These are phyloP conservation scores for Prunus armeniaca DNA, from an alignment of 306 rosid species.

Conservation along the genomic window DNA sequence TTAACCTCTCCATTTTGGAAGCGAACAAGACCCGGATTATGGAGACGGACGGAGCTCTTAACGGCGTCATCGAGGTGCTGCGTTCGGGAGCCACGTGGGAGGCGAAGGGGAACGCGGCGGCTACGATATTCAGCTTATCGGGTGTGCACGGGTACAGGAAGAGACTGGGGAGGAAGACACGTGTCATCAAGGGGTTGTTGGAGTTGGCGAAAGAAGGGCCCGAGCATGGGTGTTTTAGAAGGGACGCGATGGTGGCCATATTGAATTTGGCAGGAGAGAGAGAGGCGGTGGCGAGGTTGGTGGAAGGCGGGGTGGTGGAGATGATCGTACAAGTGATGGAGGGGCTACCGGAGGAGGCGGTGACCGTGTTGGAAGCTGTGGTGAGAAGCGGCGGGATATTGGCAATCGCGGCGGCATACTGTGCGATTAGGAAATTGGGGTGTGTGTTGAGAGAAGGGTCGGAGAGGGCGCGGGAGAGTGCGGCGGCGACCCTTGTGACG, in stretches of 20 bases:
- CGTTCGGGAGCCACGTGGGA: constrained; percentile 79
- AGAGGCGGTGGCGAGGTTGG: constrained; percentile 56
- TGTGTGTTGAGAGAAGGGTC: constrained; percentile 63
- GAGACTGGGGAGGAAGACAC: constrained; percentile 64
- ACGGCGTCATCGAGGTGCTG: constrained; percentile 67
- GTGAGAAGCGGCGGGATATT: constrained; percentile 76
- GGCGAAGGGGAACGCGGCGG: constrained; percentile 91
- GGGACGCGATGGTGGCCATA: constrained; percentile 81
- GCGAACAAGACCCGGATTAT: constrained; percentile 64
- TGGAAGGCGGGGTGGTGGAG: constrained; percentile 67
- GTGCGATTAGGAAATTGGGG: constrained; percentile 50
- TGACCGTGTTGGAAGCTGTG: constrained; percentile 63
- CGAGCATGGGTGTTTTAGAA: constrained; percentile 23
- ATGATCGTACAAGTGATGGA: constrained; percentile 47
- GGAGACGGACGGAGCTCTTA: constrained; percentile 74
- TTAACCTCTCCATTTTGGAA: constrained; percentile 73
- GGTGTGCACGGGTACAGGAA: constrained; percentile 46
- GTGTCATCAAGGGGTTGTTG: constrained; percentile 60
- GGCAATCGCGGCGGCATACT: constrained; percentile 61
- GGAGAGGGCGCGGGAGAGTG: constrained; percentile 76
- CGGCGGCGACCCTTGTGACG: constrained; percentile 77
- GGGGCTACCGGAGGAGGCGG: constrained; percentile 72
- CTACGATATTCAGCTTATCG: constrained; percentile 70
- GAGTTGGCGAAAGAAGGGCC: constrained; percentile 67
- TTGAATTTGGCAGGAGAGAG: constrained; percentile 67